These are phyloP conservation scores for Microcos paniculata DNA, from an alignment of 345 rosid species.

Conservation along the genomic window DNA sequence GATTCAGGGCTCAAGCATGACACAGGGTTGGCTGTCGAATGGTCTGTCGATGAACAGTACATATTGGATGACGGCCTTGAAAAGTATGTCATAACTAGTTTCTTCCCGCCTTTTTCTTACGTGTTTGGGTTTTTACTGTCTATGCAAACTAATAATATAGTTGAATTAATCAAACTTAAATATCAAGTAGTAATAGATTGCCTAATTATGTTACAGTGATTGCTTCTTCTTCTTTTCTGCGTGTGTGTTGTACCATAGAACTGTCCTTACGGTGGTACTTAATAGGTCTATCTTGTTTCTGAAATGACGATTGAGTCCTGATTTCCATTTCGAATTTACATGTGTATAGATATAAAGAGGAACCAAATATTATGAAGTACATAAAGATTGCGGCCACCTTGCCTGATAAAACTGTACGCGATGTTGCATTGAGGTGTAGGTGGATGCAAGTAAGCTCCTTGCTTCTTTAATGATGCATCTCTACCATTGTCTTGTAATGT, in stretches of 20 bases:
- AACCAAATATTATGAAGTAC: slow-evolving; percentile 80
- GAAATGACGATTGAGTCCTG: not conserved
- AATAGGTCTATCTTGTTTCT: slow-evolving; percentile 8
- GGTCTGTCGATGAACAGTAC: slow-evolving; percentile 77
- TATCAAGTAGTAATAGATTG: not conserved
- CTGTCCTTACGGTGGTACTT: not conserved
- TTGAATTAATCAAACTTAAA: not conserved
- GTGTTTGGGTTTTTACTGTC: not conserved
- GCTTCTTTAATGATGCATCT: slow-evolving; percentile 24
- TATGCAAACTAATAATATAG: not conserved
- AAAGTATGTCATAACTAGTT: slow-evolving; percentile 42
- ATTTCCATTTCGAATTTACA: slow-evolving; percentile 2
- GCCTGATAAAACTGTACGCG: slow-evolving; percentile 86
- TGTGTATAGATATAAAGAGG: slow-evolving; percentile 56
- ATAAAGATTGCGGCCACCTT: slow-evolving; percentile 78
- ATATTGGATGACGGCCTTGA: slow-evolving; percentile 69
- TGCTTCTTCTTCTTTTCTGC: not conserved
- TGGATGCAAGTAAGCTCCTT: slow-evolving; percentile 77
- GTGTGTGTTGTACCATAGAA: not conserved
- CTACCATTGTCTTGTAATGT: not conserved
- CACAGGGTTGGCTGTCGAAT: slow-evolving; percentile 64
- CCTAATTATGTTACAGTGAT: not conserved
- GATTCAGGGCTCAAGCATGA: slow-evolving; percentile 53
- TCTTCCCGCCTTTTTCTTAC: not conserved
- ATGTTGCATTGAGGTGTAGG: slow-evolving; percentile 96